phyloP scores from a whole-genome alignment of 2,329 filamentous ascomycete genomes.

The Colletotrichum sp. region DNA sequence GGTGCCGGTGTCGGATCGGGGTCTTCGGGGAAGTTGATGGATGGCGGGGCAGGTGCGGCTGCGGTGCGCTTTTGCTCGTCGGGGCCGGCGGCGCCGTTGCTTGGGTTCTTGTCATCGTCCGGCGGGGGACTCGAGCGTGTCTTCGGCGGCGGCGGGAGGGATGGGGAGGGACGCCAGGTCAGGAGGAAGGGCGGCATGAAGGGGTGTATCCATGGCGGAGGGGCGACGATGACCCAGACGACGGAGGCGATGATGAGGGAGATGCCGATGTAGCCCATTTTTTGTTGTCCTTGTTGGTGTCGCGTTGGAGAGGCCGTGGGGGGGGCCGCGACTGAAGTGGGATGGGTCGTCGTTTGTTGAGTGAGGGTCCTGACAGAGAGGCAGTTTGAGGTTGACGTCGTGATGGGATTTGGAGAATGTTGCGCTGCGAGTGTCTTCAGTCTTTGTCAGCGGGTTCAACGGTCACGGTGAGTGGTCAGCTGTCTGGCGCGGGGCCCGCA shows the following conservation, averaged over 20 bases:
- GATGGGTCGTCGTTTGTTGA: neutral
- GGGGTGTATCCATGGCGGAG: constrained; percentile 53
- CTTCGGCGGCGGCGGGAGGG: neutral
- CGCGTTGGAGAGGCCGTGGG: neutral
- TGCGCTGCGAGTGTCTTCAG: neutral
- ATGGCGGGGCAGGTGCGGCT: constrained; percentile 13
- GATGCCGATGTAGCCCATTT: constrained; percentile 61
- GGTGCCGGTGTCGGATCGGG: neutral
- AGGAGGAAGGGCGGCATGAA: constrained; percentile 46
- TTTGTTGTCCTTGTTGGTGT: neutral
- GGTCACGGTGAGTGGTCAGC: neutral
- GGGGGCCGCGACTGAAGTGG: neutral
- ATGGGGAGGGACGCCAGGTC: constrained; percentile 1
- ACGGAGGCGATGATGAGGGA: constrained; percentile 68
- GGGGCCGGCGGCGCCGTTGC: too few species aligned
- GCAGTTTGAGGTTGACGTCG: neutral
- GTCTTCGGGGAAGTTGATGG: neutral
- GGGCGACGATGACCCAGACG: constrained; percentile 60
- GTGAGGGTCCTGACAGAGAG: neutral
- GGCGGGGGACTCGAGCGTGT: neutral
- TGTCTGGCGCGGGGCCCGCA: neutral
- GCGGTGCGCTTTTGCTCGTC: neutral
- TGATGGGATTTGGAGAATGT: neutral
- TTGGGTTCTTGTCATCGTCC: neutral
- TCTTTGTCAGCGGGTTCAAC: neutral